These are phyloP conservation scores for Talaromyces sp. DNA, from an alignment of 2,329 filamentous ascomycete genomes.

Conservation along the genomic window DNA sequence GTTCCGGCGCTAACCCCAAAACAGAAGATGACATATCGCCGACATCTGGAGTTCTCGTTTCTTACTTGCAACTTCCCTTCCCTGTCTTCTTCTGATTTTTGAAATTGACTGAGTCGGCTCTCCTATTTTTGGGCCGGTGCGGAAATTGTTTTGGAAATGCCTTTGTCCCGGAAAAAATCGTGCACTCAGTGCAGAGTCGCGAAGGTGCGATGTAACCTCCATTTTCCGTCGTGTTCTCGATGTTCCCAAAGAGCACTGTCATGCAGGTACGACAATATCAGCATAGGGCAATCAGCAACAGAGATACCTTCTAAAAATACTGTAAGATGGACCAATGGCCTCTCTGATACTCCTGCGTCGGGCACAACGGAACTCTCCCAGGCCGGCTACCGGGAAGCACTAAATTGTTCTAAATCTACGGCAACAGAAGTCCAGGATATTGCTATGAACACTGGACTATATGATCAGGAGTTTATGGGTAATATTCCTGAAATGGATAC, in stretches of 20 bases:
- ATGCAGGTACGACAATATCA: neutral
- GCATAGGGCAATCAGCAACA: neutral
- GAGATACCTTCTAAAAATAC: neutral
- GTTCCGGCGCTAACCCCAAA: neutral
- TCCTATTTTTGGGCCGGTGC: too few relatives aligned
- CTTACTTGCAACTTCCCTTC: neutral
- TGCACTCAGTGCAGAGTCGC: constrained; percentile 7
- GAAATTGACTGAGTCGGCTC: too few relatives aligned
- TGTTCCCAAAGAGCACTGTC: constrained; percentile 2
- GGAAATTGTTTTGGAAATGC: neutral
- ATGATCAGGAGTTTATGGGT: neutral
- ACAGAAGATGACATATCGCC: neutral
- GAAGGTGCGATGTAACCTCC: constrained; percentile 7
- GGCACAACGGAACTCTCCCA: neutral
- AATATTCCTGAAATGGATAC: neutral
- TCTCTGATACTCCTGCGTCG: neutral
- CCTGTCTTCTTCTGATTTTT: neutral
- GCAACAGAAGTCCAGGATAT: neutral
- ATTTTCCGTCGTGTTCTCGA: constrained; percentile 1
- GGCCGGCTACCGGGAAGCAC: neutral
- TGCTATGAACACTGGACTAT: neutral
- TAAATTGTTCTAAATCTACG: neutral
- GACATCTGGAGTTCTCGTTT: neutral
- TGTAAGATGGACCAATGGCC: neutral
- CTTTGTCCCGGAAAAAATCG: constrained; percentile 4